These are phyloP conservation scores for Butyriboletus appendiculatus DNA, from an alignment of 1,284 basidiomycete species.

Conservation along the genomic window DNA sequence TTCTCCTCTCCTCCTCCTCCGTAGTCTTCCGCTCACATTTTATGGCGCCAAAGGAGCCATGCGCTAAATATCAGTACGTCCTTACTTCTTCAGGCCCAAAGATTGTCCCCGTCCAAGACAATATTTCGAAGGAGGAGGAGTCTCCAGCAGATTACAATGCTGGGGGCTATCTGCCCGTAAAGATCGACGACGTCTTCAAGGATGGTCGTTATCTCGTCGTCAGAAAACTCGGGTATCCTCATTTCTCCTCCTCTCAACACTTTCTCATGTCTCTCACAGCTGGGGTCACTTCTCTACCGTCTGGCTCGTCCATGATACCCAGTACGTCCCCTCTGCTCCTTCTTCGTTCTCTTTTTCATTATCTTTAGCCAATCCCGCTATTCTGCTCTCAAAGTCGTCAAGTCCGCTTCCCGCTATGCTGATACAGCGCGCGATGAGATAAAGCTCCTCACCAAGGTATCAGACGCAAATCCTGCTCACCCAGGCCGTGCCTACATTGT, in stretches of 20 bases:
- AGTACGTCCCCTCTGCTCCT: slow-evolving; percentile 47
- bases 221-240: slow-evolving; percentile 76
- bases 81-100: slow-evolving; percentile 64
- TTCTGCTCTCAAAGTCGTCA: slow-evolving; percentile 90
- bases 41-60: slow-evolving; percentile 67
- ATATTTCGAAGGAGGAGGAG: slow-evolving; percentile 71
- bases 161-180: slow-evolving; percentile 80
- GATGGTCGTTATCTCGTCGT: slow-evolving; percentile 77
- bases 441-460: slow-evolving; percentile 78
- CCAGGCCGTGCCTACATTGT: slow-evolving; percentile 74
- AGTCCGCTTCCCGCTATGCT: slow-evolving; percentile 83
- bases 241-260: slow-evolving; percentile 11
- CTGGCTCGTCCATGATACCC: slow-evolving; percentile 76
- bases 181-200: slow-evolving; percentile 79
- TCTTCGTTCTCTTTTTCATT: slow-evolving; percentile 15
- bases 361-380: slow-evolving; percentile 58
- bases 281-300: slow-evolving; percentile 94
- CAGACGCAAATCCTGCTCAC: slow-evolving; percentile 70
- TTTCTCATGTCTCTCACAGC: slow-evolving; percentile 41
- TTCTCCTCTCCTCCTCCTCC: slow-evolving; percentile 4
- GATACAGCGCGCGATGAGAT: slow-evolving; percentile 93
- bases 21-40: slow-evolving; percentile 28
- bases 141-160: slow-evolving; percentile 77
- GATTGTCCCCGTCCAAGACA: slow-evolving; percentile 67
- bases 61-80: slow-evolving; percentile 74